A percentile compares a stretch with the other conserved stretches of the same genome.
phyloP scores from a whole-genome alignment of 768 basidiomycete species.

The Mycena belliarum region DNA sequence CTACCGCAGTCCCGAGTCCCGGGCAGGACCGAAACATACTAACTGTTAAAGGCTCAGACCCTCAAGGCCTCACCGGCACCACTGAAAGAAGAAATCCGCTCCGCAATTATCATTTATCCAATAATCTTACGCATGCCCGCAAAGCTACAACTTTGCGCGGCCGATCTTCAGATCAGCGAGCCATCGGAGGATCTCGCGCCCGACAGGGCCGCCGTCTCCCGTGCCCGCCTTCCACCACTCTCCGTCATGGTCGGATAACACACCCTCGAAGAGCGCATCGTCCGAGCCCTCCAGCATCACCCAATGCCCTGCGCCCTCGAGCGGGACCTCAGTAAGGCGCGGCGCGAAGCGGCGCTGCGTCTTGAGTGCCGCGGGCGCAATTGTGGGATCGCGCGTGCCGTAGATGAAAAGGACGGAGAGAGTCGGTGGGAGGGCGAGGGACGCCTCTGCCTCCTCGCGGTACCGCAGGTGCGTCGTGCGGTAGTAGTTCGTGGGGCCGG shows the following conservation, averaged over 20 bases:
- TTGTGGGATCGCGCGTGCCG: conserved; percentile 57
- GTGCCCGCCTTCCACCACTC: conserved; percentile 9
- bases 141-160: no score
- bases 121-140: no score
- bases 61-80: no score
- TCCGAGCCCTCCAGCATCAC: conserved; percentile 54
- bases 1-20: no score
- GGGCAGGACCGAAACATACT: no score
- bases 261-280: not conserved
- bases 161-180: not conserved
- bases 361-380: conserved; percentile 39
- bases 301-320: conserved; percentile 70
- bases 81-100: no score
- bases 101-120: no score
- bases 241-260: conserved; percentile 3
- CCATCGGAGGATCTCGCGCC: conserved; percentile 10
- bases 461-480: conserved; percentile 60
- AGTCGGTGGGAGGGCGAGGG: conserved; percentile 34
- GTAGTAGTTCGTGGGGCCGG: conserved; percentile 78
- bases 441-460: conserved; percentile 42
- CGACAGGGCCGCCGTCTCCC: conserved; percentile 16
- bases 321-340: conserved; percentile 47
- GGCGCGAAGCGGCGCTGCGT: conserved; percentile 52
- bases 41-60: no score
- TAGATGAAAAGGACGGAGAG: conserved; percentile 63